Evolutionary conservation across 2,329 filamentous ascomycete genomes (phyloP), one percentile per base, ranked within the genome.

Genomic region (Ascocoryne sarcoides): DNA sequence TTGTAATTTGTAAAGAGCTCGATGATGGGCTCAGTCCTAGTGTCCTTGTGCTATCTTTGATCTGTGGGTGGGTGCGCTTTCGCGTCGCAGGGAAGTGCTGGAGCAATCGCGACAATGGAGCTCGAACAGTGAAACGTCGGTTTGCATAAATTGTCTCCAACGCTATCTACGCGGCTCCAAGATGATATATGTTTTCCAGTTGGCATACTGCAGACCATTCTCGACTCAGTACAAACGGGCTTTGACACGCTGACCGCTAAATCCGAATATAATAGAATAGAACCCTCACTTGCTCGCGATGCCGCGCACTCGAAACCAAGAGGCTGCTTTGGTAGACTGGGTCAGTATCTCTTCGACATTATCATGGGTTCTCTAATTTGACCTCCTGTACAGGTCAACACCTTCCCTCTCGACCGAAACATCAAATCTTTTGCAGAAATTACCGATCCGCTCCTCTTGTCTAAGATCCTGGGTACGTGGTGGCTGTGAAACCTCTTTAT

Each of bases 241-340:
- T n/a, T n/a, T 18, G n/a, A 20, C 31, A 15, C 23, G 7, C 23
- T 7, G 12, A 23, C 17, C 5, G 21, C 23, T 4, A 21, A 30
- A 19, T 35, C 26, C n/a, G 12, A 35, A n/a, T 4, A 26, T 30
- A 35, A 17, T 9, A 15, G 31, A 37, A 32, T 21, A 5, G 10
- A 18, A 30, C 29, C 29, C 29, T 26, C 31, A 18, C n/a, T 28
- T 30, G 14, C 26, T 35, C 43, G 47, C 37, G 36, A 52, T 54
- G 51, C 31, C 38, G 14, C 41, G 43, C 36, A 47, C 15, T 29
- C 51, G 65, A 66, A 50, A 67, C 68, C 59, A 26, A 26, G 71
- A 74, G 63, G 62, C 60, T 48, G 73, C 75, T 60, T 68, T 79
- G 30, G 57, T 78, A 37, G 69, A 70, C 61, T 76, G 75, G 63